Evolutionary conservation across 1,139 yeast genomes (phyloP).

Genomic region (Magnusiomyces clavatus): DNA sequence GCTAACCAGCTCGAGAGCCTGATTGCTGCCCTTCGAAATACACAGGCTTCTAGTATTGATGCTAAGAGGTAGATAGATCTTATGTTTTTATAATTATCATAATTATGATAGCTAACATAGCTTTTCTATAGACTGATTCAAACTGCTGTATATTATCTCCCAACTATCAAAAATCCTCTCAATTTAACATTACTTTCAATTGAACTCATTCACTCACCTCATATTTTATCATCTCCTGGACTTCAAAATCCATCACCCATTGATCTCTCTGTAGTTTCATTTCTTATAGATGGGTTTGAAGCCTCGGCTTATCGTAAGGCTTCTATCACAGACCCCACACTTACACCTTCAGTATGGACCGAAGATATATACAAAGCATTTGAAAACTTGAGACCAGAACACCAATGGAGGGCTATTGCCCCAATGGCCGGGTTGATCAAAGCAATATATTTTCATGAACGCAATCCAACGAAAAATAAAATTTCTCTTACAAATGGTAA

Average conservation of each 20-base stretch:
- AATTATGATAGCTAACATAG: neutral
- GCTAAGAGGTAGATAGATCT: neutral
- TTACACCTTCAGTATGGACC: slow-evolving; percentile 47
- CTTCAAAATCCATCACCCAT: slow-evolving; percentile 10
- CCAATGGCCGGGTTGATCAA: slow-evolving; percentile 47
- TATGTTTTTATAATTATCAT: neutral
- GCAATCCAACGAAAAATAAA: neutral
- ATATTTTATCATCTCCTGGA: slow-evolving; percentile 33
- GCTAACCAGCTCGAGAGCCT: slow-evolving; percentile 2
- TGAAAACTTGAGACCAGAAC: slow-evolving; percentile 11
- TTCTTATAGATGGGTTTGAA: slow-evolving; percentile 33
- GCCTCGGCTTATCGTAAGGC: slow-evolving; percentile 45
- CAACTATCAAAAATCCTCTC: slow-evolving; percentile 50
- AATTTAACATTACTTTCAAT: slow-evolving; percentile 47
- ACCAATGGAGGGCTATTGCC: slow-evolving; percentile 51
- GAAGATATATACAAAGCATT: slow-evolving; percentile 32
- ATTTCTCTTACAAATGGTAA: neutral
- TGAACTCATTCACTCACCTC: slow-evolving; percentile 43
- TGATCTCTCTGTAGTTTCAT: slow-evolving; percentile 15
- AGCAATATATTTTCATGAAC: slow-evolving; percentile 22
- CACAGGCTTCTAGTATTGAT: neutral
- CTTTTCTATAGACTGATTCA: slow-evolving; percentile 32
- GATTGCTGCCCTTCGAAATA: neutral
- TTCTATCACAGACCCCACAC: slow-evolving; percentile 53
- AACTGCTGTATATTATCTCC: slow-evolving; percentile 51